These are phyloP conservation scores for Myriangium duriaei DNA, from an alignment of 2,329 filamentous ascomycete genomes.

Conservation along the genomic window DNA sequence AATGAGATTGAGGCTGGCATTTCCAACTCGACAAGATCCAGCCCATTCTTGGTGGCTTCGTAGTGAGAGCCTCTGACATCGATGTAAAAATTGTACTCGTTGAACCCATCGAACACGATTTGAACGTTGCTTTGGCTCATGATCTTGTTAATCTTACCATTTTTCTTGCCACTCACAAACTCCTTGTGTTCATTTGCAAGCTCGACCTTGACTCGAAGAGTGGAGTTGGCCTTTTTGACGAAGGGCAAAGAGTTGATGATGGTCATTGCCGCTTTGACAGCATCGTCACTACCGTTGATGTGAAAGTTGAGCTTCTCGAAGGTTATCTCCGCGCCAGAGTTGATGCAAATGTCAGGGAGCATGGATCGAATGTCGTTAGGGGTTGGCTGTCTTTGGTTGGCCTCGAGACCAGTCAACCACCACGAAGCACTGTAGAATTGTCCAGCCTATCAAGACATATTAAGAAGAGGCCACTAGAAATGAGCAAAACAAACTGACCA, in stretches of 20 bases:
- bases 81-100: slow-evolving; percentile 99
- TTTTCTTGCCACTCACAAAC: slow-evolving; percentile 98
- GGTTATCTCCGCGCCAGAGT: slow-evolving; percentile 85
- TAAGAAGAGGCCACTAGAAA: slow-evolving; percentile 5
- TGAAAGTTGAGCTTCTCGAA: slow-evolving; percentile 92
- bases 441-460: slow-evolving; percentile 55
- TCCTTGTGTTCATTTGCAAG: slow-evolving; percentile 99
- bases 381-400: slow-evolving; percentile 47
- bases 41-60: slow-evolving; percentile 83
- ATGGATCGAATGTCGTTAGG: slow-evolving; percentile 70
- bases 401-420: slow-evolving; percentile 75
- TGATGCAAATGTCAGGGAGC: slow-evolving; percentile 89
- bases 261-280: slow-evolving; percentile 87
- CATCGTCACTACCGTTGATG: slow-evolving; percentile 89
- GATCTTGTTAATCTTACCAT: slow-evolving; percentile 99
- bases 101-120: slow-evolving; percentile 97
- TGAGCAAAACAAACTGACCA: slow-evolving; percentile 46
- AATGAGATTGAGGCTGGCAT: slow-evolving; percentile 99
- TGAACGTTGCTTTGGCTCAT: slow-evolving; percentile 99
- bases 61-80: slow-evolving; percentile 89
- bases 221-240: slow-evolving; percentile 73
- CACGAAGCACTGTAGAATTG: slow-evolving; percentile 97
- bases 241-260: slow-evolving; percentile 89
- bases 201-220: slow-evolving; percentile 96
- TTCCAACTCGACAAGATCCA: slow-evolving; percentile 91